Conservation (phyloP, 2,329 filamentous ascomycete species). For the Emericellopsis atlantica region DNA sequence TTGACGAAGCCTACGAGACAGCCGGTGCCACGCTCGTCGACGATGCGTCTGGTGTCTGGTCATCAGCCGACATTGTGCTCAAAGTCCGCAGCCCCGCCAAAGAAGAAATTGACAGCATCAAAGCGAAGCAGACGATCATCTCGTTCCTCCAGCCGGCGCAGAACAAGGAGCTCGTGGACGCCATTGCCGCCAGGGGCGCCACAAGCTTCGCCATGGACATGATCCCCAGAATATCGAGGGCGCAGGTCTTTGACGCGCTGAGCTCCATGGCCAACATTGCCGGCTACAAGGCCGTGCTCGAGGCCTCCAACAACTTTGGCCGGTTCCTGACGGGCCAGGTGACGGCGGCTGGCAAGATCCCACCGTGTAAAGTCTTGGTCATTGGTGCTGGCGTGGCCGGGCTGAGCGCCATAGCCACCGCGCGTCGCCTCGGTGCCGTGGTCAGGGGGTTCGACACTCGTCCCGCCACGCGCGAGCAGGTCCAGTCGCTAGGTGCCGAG, state of each 20-base stretch:
- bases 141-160: constrained; percentile 76
- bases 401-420: constrained; percentile 77
- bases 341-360: constrained; percentile 82
- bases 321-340: constrained; percentile 82
- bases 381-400: constrained; percentile 87
- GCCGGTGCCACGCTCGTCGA: constrained; percentile 71
- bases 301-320: constrained; percentile 82
- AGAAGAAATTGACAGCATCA: constrained; percentile 56
- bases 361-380: constrained; percentile 79
- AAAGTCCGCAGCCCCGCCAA: constrained; percentile 66
- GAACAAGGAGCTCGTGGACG: constrained; percentile 64
- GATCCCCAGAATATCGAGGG: constrained; percentile 79
- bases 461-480: constrained; percentile 75
- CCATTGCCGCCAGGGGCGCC: constrained; percentile 55
- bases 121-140: constrained; percentile 60
- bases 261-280: constrained; percentile 93
- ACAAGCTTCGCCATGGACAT: constrained; percentile 87
- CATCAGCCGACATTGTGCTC: constrained; percentile 63
- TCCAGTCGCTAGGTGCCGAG: constrained; percentile 80
- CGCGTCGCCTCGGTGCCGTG: constrained; percentile 75
- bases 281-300: constrained; percentile 82
- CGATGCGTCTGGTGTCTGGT: constrained; percentile 54
- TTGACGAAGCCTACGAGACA: constrained; percentile 62
- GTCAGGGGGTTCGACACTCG: constrained; percentile 88
- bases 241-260: constrained; percentile 78